phyloP scores from a whole-genome alignment of 768 basidiomycete genomes.

The Boletellus ananiceps region DNA sequence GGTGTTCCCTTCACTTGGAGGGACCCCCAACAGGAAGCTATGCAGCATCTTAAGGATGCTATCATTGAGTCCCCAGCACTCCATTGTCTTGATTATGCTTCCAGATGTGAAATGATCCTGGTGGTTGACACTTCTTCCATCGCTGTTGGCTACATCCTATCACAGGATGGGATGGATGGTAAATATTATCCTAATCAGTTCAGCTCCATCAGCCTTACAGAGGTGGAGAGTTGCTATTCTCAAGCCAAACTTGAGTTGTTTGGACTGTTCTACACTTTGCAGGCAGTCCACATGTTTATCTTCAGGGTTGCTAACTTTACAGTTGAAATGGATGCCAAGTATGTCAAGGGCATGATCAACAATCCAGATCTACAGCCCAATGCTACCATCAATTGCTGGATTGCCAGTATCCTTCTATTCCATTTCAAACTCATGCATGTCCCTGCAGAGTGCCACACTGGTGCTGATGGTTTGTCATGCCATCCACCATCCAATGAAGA shows the following conservation, averaged over 20 bases:
- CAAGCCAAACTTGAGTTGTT: conserved; percentile 27
- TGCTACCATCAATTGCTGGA: neutral
- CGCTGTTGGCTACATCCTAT: neutral
- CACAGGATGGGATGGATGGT: neutral
- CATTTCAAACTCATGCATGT: neutral
- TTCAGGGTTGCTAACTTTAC: conserved; percentile 25
- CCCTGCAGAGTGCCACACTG: no score
- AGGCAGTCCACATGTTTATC: conserved; percentile 16
- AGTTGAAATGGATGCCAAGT: neutral
- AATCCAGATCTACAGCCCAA: neutral
- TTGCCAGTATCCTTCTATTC: neutral
- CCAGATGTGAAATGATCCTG: neutral
- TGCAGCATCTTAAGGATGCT: neutral
- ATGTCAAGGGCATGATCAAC: conserved; percentile 8
- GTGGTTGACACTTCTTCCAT: neutral
- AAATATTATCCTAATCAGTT: neutral
- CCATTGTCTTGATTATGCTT: neutral
- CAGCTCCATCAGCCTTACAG: neutral
- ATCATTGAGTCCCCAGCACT: neutral
- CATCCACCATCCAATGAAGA: no score
- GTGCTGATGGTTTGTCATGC: no score
- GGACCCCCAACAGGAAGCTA: neutral
- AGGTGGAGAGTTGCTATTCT: neutral
- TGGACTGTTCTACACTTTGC: conserved; percentile 23
- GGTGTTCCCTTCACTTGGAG: neutral